Conservation (phyloP, 495 filamentous ascomycete species). For the Penicillium cosmopolitanum region DNA sequence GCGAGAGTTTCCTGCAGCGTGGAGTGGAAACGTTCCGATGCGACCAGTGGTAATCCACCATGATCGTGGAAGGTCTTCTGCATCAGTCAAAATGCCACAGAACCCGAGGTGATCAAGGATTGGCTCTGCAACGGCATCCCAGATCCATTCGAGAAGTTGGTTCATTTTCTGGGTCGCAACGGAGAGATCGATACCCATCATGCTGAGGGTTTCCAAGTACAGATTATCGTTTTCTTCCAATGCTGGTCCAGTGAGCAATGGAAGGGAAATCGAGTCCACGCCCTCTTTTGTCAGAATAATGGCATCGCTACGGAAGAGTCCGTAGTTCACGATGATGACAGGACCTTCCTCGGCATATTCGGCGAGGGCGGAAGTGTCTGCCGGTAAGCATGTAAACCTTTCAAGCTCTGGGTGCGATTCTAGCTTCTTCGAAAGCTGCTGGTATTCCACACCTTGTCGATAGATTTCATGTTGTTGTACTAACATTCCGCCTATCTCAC, state of each 20-base stretch:
- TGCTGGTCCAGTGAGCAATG: slow-evolving; percentile 5
- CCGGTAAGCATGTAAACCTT: background rate
- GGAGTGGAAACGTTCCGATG: slow-evolving; percentile 16
- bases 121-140: slow-evolving; percentile 19
- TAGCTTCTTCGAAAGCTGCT: background rate
- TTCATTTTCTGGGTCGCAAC: slow-evolving; percentile 5
- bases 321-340: slow-evolving; percentile 15
- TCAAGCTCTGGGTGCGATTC: background rate
- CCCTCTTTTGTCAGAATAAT: slow-evolving; percentile 13
- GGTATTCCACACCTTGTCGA: slow-evolving; percentile 5
- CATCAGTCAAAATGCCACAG: background rate
- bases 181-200: slow-evolving; percentile 1
- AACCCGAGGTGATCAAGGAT: slow-evolving; percentile 13
- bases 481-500: background rate
- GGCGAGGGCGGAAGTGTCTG: background rate
- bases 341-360: slow-evolving; percentile 12
- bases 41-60: slow-evolving; percentile 20
- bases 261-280: slow-evolving; percentile 11
- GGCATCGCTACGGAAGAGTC: slow-evolving; percentile 16
- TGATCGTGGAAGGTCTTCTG: slow-evolving; percentile 10
- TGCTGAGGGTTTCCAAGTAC: slow-evolving; percentile 6
- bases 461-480: slow-evolving; percentile 9
- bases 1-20: slow-evolving; percentile 16
- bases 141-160: slow-evolving; percentile 20
- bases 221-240: slow-evolving; percentile 5